These are phyloP conservation scores for Aureobasidium namibiae DNA, from an alignment of 2,329 filamentous ascomycete species.

Conservation along the genomic window DNA sequence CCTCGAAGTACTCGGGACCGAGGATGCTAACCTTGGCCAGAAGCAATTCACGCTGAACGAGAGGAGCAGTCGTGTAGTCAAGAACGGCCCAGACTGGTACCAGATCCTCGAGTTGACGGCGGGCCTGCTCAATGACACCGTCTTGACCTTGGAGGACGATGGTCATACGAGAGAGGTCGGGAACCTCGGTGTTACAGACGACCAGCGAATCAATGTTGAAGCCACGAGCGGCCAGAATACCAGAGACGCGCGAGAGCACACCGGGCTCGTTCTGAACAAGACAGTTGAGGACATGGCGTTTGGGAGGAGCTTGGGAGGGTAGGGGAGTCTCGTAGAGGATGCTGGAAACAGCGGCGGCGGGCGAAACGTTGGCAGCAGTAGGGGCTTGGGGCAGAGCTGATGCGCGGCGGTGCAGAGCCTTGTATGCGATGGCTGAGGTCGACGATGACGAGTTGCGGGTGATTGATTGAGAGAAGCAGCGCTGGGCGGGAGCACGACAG, in stretches of 20 bases:
- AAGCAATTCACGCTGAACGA: slow-evolving; percentile 91
- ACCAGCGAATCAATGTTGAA: slow-evolving; percentile 99
- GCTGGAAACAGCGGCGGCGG: slow-evolving; percentile 89
- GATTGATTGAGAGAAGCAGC: neutral
- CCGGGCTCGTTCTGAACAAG: slow-evolving; percentile 98
- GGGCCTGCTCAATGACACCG: slow-evolving; percentile 92
- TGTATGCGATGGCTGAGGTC: slow-evolving; percentile 93
- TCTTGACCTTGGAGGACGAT: slow-evolving; percentile 95
- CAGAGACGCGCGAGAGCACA: slow-evolving; percentile 91
- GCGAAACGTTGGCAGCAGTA: slow-evolving; percentile 62
- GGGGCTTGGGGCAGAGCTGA: slow-evolving; percentile 71
- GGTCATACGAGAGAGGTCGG: slow-evolving; percentile 95
- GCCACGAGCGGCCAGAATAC: slow-evolving; percentile 87
- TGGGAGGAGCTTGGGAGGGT: slow-evolving; percentile 73
- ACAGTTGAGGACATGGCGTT: slow-evolving; percentile 95
- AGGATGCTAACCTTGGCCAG: slow-evolving; percentile 95
- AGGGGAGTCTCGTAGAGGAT: slow-evolving; percentile 97
- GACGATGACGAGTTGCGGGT: slow-evolving; percentile 49
- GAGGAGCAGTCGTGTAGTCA: slow-evolving; percentile 85
- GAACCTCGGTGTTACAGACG: slow-evolving; percentile 95
- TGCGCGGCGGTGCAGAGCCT: slow-evolving; percentile 86
- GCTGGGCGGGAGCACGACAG: neutral
- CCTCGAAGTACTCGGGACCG: slow-evolving; percentile 96
- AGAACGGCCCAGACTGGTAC: slow-evolving; percentile 98
- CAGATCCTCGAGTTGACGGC: slow-evolving; percentile 88